These are phyloP conservation scores for Aspergillus tubingensis DNA, from an alignment of 2,329 filamentous ascomycete genomes.

Conservation along the genomic window DNA sequence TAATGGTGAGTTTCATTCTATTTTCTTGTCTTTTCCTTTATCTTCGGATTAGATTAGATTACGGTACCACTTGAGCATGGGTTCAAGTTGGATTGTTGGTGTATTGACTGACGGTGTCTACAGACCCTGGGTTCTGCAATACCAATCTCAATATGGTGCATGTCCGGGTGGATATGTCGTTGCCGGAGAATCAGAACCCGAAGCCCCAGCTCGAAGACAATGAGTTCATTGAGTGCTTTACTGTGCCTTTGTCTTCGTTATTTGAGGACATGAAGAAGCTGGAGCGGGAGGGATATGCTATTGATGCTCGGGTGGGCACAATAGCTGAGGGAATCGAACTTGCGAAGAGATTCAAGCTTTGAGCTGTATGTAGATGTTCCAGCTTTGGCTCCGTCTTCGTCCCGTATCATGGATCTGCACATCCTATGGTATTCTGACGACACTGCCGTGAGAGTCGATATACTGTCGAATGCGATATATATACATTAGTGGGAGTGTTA, in stretches of 20 bases:
- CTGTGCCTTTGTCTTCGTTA: slow-evolving; percentile 63
- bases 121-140: slow-evolving; percentile 53
- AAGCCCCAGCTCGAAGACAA: slow-evolving; percentile 73
- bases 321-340: slow-evolving; percentile 77
- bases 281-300: slow-evolving; percentile 71
- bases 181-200: slow-evolving; percentile 68
- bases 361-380: slow-evolving; percentile 38
- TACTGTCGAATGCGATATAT: neutral
- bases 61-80: too few relatives aligned
- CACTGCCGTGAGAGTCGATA: neutral
- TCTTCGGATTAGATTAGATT: too few relatives aligned
- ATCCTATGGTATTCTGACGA: neutral
- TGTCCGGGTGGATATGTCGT: slow-evolving; percentile 68
- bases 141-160: slow-evolving; percentile 63
- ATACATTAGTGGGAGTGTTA: neutral
- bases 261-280: slow-evolving; percentile 68
- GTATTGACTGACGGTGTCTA: neutral
- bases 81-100: too few relatives aligned
- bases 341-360: slow-evolving; percentile 54
- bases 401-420: too few relatives aligned
- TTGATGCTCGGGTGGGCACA: slow-evolving; percentile 76
- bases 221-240: slow-evolving; percentile 81
- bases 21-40: neutral
- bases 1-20: slow-evolving; percentile 40
- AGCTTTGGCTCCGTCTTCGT: slow-evolving; percentile 16